Base-by-base conservation (phyloP, 331 rosid species). In the Ulmus americana region DNA sequence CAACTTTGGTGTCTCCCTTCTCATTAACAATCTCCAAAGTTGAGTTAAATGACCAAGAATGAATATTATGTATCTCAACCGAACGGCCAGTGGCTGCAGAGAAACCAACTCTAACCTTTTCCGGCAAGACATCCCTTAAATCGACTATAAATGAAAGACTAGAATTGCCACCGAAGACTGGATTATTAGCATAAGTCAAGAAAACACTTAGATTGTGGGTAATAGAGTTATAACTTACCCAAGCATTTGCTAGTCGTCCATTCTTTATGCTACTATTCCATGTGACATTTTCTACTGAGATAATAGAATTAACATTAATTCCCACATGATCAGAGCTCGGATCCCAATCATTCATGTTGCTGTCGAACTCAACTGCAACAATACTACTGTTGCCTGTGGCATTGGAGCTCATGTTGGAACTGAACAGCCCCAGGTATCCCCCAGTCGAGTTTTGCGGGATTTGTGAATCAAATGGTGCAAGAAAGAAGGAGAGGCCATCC, bases 311-410 rank as follows among this genome's bases (percentile, higher is more conserved):
- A 44, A 87, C 81, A 45, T 82, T 61, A 62, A 84, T 84, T 62
- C 95, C 90, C 0, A 82, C 79, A 44, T 87, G 95, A 59, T 82
- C 73, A 8, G 67, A 12, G 7, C 38, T 61, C 4, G 90, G 88
- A 78, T 87, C 95, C 88, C 88, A 84, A 0, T 2, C 1, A 6
- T 78, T 71, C 12, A 0, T 0, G 18, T 3, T 67, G 57, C 74
- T 82, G 60, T 87, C 90, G 47, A 87, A 84, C 81, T 84, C 92
- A 53, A 88, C 85, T 0, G 85, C 92, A 39, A 85, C 88, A 50
- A 83, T 69, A 14, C 68, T 73, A 55, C 68, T 73, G 51, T 85
- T 77, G 7, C 38, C 62, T 13, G 66, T 59, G 6, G 51, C 3
- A 43, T 74, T 43, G 12, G 63, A 46, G 13, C 80, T 79, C 4